A percentile compares a stretch with the other conserved stretches of the same genome.
Conservation (phyloP, 306 rosid species). For the Hippophae rhamnoides region DNA sequence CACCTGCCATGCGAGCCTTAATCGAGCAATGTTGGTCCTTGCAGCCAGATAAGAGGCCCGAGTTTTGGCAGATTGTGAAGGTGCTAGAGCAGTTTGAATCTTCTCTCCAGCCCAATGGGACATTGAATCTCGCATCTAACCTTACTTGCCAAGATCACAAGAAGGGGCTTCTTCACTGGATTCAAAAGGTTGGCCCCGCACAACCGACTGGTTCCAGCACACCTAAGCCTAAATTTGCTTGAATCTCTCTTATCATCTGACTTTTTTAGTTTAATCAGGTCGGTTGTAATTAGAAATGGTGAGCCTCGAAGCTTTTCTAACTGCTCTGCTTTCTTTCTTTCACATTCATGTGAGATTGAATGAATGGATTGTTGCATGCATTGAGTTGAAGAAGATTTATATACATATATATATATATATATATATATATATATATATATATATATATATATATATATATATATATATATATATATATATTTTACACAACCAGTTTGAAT, state of each 20-base stretch:
- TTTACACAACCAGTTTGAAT: too few species aligned
- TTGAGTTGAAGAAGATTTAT: too few species aligned
- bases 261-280: conserved; percentile 40
- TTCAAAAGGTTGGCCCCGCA: conserved; percentile 76
- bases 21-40: conserved; percentile 85
- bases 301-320: too few species aligned
- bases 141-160: conserved; percentile 55
- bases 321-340: too few species aligned
- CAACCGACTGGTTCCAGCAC: conserved; percentile 36
- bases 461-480: too few species aligned
- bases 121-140: conserved; percentile 38
- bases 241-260: conserved; percentile 34
- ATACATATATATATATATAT: too few species aligned
- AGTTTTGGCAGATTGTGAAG: conserved; percentile 87
- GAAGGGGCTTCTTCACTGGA: conserved; percentile 85
- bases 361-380: too few species aligned
- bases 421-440: too few species aligned
- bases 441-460: too few species aligned
- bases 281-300: conserved; percentile 41
- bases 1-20: conserved; percentile 59
- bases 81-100: conserved; percentile 69
- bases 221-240: conserved; percentile 76
- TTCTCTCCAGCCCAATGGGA: conserved; percentile 61
- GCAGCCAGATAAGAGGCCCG: conserved; percentile 77
- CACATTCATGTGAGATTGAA: too few species aligned